Base-by-base conservation (phyloP, 306 rosid genomes). In the Malus orientalis region DNA sequence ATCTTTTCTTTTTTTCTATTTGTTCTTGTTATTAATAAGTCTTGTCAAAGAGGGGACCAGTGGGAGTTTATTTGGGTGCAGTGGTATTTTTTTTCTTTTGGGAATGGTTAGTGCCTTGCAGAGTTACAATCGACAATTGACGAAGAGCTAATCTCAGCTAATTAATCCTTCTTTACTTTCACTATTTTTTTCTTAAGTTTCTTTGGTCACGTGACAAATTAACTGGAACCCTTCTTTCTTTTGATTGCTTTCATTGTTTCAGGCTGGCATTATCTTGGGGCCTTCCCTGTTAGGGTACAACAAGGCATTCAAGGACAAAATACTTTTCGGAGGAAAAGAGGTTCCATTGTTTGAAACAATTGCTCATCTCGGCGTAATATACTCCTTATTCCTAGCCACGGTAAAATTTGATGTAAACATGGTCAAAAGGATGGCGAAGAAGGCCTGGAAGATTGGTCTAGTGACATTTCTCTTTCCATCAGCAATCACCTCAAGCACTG, bases 211-310 rank as follows among this genome's bases (percentile, higher is more conserved):
- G 18, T 13, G 18, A 14, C 4, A 47, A 11, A 13, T 47, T 47
- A 47, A 53, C 20, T 47, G 22, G 62, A 57, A 57, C 29, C 25
- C 29, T 57, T 8, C 62, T n/a, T 20, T 20, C 27, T 14, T 57
- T 18, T 9, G 30, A 51, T 15, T 27, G 11, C 59, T 55, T 32
- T 16, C 20, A 32, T 54, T 58, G 75, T 47, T 27, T 19, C 57
- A 82, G 86, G 86, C 45, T 36, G 86, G 86, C 64, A 74, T 78
- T n/a, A 38, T 82, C 11, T 71, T 78, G 22, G 86, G 86, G 72
- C 85, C 85, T 11, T 78, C 85, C 15, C 16, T 69, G 33, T 10
- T 78, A 23, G 85, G 85, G 54, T 69, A 71, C 6, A 68, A 40
- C 25, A 14, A 69, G 4, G 19, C 40, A 55, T 30, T 60, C 25